phyloP scores from a whole-genome alignment of 2,329 filamentous ascomycete genomes.

The Hypomyces rosellus region DNA sequence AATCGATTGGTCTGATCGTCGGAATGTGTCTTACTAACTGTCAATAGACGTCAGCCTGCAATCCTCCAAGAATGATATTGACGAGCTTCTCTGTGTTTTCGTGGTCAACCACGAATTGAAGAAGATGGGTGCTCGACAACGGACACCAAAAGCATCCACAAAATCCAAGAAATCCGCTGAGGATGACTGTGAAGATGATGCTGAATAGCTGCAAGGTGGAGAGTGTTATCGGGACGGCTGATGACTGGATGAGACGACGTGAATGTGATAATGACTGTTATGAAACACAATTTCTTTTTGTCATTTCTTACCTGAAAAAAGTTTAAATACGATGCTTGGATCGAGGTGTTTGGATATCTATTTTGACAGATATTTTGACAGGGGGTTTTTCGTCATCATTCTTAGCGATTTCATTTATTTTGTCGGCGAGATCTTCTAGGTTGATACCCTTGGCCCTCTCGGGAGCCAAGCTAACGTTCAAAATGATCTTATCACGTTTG shows the following conservation, averaged over 20 bases:
- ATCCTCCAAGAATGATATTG: conserved; percentile 25
- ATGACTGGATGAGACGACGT: not conserved
- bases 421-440: conserved; percentile 26
- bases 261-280: not conserved
- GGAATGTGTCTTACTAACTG: too few species aligned
- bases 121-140: conserved; percentile 31
- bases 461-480: conserved; percentile 30
- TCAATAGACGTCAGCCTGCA: conserved; percentile 26
- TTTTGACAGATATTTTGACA: conserved; percentile 27
- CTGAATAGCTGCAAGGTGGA: conserved; percentile 11
- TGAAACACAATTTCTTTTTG: conserved; percentile 6
- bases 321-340: conserved; percentile 8
- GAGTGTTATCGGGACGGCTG: too few species aligned
- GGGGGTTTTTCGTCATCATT: conserved; percentile 23
- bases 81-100: conserved; percentile 27
- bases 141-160: conserved; percentile 21
- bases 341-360: conserved; percentile 20
- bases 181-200: conserved; percentile 23
- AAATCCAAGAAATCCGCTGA: conserved; percentile 19
- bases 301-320: conserved; percentile 7
- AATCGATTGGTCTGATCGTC: not conserved
- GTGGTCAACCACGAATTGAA: conserved; percentile 35
- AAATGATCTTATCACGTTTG: conserved; percentile 31
- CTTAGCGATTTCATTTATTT: conserved; percentile 29
- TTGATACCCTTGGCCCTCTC: conserved; percentile 25